Evolutionary conservation across 2,329 filamentous ascomycete genomes (phyloP).

Genomic region (Ceratocystis alfenasii): DNA sequence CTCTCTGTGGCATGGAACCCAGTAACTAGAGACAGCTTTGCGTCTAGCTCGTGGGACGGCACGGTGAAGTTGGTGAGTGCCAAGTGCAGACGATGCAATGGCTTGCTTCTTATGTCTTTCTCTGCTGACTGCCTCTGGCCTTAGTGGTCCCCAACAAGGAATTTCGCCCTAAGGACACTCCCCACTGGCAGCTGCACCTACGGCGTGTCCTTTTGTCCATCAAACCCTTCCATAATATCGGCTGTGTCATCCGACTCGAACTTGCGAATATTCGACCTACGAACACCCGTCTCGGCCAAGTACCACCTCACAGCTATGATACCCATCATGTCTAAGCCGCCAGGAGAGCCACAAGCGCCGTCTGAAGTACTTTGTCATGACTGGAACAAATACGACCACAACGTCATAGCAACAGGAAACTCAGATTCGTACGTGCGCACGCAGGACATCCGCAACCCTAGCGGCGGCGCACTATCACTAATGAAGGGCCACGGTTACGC

Average conservation of each 20-base stretch:
- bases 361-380: constrained; percentile 86
- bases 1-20: constrained; percentile 91
- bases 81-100: background rate
- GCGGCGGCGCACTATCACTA: constrained; percentile 57
- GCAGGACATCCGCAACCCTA: constrained; percentile 75
- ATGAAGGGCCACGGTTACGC: constrained; percentile 86
- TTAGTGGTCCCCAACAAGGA: constrained; percentile 71
- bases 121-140: background rate
- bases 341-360: constrained; percentile 40
- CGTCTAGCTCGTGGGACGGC: constrained; percentile 90
- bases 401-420: constrained; percentile 73
- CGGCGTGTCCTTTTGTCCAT: constrained; percentile 78
- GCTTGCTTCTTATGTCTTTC: background rate
- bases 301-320: constrained; percentile 79
- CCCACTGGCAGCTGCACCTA: constrained; percentile 92
- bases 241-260: constrained; percentile 83
- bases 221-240: constrained; percentile 73
- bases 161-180: constrained; percentile 66
- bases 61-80: constrained; percentile 68
- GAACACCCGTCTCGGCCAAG: constrained; percentile 70
- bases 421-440: constrained; percentile 80
- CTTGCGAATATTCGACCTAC: constrained; percentile 80
- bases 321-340: constrained; percentile 42
- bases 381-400: constrained; percentile 95
- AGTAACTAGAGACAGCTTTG: constrained; percentile 78